Evolutionary conservation across 495 filamentous ascomycete genomes (phyloP).

Genomic region (Penicilliopsis zonata): DNA sequence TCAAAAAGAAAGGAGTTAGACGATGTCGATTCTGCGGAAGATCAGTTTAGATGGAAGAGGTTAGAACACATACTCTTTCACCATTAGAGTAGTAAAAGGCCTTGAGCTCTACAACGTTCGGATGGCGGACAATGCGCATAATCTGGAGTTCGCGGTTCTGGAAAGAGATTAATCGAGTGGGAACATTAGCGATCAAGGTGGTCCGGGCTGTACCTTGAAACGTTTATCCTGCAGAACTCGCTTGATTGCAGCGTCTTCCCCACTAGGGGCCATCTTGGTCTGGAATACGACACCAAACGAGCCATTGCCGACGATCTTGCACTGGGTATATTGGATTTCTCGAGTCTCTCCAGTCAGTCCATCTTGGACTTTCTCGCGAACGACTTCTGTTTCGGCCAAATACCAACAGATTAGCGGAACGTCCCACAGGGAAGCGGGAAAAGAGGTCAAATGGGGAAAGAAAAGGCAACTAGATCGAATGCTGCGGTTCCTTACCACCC

Average conservation of each 20-base stretch:
- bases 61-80: conserved; percentile 85
- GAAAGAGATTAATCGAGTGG: conserved; percentile 17
- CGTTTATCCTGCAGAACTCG: conserved; percentile 96
- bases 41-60: conserved; percentile 9
- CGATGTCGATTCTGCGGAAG: neutral
- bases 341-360: conserved; percentile 89
- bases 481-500: conserved; percentile 53
- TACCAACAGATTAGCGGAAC: conserved; percentile 2
- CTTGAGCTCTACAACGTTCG: conserved; percentile 97
- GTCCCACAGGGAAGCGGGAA: neutral
- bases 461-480: neutral
- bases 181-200: too few species aligned
- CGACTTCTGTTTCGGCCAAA: conserved; percentile 57
- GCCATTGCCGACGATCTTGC: conserved; percentile 99
- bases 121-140: conserved; percentile 97
- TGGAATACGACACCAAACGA: conserved; percentile 99
- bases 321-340: conserved; percentile 97
- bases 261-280: conserved; percentile 92
- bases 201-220: conserved; percentile 93
- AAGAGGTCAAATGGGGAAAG: too few species aligned
- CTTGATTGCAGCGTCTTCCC: conserved; percentile 98
- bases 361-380: conserved; percentile 98
- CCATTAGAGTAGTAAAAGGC: conserved; percentile 99
- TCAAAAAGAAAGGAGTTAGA: neutral
- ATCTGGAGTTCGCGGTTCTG: conserved; percentile 99